Evolutionary conservation across 1,284 basidiomycete genomes (phyloP).

Genomic region (Schizophyllum amplum): DNA sequence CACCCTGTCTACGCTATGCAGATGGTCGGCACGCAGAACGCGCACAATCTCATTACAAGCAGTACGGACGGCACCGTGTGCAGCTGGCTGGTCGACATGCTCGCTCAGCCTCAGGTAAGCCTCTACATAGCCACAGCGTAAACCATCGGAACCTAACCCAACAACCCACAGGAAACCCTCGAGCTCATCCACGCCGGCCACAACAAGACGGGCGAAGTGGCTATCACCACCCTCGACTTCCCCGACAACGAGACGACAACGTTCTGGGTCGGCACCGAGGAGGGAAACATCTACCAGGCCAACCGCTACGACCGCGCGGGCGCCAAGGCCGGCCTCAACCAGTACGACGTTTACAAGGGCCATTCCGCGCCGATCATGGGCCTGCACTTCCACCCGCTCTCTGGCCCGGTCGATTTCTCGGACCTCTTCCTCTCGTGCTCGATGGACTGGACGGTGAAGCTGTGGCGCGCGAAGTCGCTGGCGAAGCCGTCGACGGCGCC

Average conservation of each 20-base stretch:
- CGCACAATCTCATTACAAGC: conserved; percentile 92
- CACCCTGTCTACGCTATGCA: conserved; percentile 98
- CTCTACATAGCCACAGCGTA: too few species aligned
- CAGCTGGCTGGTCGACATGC: conserved; percentile 97
- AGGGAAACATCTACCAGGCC: conserved; percentile 93
- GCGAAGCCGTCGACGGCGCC: conserved; percentile 54
- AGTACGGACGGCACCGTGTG: conserved; percentile 96
- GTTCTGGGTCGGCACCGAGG: conserved; percentile 96
- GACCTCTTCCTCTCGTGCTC: conserved; percentile 90
- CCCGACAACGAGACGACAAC: conserved; percentile 92
- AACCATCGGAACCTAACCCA: conserved; percentile 4
- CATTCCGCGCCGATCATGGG: conserved; percentile 93
- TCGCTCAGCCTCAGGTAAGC: conserved; percentile 86
- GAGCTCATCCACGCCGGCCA: conserved; percentile 81
- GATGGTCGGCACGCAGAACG: conserved; percentile 97
- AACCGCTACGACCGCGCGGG: conserved; percentile 95
- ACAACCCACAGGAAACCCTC: conserved; percentile 68
- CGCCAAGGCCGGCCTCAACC: conserved; percentile 90
- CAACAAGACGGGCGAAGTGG: conserved; percentile 93
- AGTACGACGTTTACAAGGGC: conserved; percentile 84
- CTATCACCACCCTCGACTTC: conserved; percentile 88
- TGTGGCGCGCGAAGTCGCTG: conserved; percentile 78
- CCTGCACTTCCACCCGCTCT: conserved; percentile 87
- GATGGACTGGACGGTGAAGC: conserved; percentile 94
- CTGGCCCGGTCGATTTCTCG: conserved; percentile 88